Conservation (phyloP, 371 early-diverging fungal genomes). For the Actinomucor elegans region DNA sequence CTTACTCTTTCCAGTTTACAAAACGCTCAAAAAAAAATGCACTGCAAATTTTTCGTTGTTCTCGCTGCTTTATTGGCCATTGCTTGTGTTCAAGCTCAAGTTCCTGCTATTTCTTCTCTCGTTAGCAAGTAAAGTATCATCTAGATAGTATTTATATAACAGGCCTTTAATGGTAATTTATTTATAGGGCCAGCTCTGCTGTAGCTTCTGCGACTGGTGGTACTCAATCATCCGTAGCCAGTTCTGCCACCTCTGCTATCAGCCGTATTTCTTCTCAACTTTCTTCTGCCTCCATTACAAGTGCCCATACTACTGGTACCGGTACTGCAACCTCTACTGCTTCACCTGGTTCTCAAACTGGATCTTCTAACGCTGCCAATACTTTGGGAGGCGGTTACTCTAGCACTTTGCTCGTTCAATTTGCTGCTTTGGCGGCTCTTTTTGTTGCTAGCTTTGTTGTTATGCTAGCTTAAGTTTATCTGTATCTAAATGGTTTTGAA, state of each 20-base stretch:
- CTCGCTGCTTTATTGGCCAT: slow-evolving; percentile 14
- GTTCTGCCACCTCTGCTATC: slow-evolving; percentile 22
- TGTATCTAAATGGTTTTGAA: neutral
- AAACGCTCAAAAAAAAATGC: too few relatives aligned
- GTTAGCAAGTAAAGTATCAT: slow-evolving; percentile 16
- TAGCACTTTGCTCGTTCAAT: neutral
- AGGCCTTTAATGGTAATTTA: too few relatives aligned
- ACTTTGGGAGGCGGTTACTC: neutral
- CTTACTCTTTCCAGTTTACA: too few relatives aligned
- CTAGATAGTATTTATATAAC: too few relatives aligned
- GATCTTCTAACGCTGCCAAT: neutral
- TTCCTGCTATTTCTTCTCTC: slow-evolving; percentile 20
- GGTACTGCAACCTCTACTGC: slow-evolving; percentile 2
- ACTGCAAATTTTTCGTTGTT: slow-evolving; percentile 16
- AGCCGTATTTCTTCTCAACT: slow-evolving; percentile 22
- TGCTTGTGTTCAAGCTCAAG: slow-evolving; percentile 10
- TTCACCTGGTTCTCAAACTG: neutral
- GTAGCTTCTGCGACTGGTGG: neutral
- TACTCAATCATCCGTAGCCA: neutral
- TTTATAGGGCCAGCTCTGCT: neutral
- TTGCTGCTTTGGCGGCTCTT: slow-evolving; percentile 15
- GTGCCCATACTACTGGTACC: neutral
- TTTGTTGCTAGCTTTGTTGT: slow-evolving; percentile 28
- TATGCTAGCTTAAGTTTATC: slow-evolving; percentile 21
- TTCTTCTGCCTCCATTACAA: neutral